Percentiles rank a stretch among this genome's conserved stretches.
Conservation (phyloP, 768 basidiomycete genomes). For the Serpula lacrymans region DNA sequence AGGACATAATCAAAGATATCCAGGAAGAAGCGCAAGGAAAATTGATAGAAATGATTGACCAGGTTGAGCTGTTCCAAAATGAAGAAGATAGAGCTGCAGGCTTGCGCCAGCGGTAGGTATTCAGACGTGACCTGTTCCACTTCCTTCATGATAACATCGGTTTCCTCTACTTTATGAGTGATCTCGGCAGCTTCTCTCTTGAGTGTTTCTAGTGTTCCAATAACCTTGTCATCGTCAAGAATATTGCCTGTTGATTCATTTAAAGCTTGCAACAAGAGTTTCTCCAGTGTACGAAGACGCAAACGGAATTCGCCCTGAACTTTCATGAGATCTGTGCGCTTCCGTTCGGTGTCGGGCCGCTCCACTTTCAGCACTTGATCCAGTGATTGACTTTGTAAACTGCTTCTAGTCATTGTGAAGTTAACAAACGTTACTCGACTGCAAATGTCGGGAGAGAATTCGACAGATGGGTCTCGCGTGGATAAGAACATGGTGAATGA, state of each 20-base stretch:
- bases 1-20: slow-evolving; percentile 97
- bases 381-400: slow-evolving; percentile 96
- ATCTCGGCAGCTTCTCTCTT: slow-evolving; percentile 97
- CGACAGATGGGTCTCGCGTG: slow-evolving; percentile 94
- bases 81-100: slow-evolving; percentile 96
- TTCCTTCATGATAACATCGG: slow-evolving; percentile 92
- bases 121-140: slow-evolving; percentile 95
- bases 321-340: slow-evolving; percentile 95
- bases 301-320: slow-evolving; percentile 97
- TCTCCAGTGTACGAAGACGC: slow-evolving; percentile 88
- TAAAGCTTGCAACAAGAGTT: slow-evolving; percentile 87
- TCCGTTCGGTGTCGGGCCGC: slow-evolving; percentile 93
- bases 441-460: slow-evolving; percentile 98
- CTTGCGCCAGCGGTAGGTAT: slow-evolving; percentile 91
- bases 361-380: slow-evolving; percentile 97
- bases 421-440: slow-evolving; percentile 95
- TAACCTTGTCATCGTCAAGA: slow-evolving; percentile 98
- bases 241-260: slow-evolving; percentile 98
- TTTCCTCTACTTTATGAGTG: slow-evolving; percentile 93
- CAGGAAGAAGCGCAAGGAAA: slow-evolving; percentile 96
- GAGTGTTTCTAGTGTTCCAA: slow-evolving; percentile 90
- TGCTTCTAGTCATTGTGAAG: slow-evolving; percentile 98
- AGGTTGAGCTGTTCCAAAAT: slow-evolving; percentile 91
- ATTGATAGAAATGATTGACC: slow-evolving; percentile 98
- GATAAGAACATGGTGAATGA: slow-evolving; percentile 99